A percentile compares a stretch with the other conserved stretches of the same genome.
These are phyloP conservation scores for Adansonia madagascariensis DNA, from an alignment of 441 rosid species.

Conservation along the genomic window DNA sequence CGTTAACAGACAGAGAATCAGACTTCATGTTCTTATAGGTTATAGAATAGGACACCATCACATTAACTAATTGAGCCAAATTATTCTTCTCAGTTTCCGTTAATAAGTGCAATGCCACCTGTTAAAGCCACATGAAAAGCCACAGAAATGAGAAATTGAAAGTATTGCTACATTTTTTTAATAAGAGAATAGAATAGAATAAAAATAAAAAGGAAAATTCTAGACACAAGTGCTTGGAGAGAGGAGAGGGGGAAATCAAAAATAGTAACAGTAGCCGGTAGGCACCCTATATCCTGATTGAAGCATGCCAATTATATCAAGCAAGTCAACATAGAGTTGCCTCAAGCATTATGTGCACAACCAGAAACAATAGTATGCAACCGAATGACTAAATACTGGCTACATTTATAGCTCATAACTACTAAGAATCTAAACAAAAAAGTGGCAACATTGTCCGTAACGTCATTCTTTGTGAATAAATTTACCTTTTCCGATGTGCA, in stretches of 20 bases:
- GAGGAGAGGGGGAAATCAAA: background rate
- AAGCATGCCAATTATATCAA: conserved; percentile 1
- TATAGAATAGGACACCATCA: conserved; percentile 76
- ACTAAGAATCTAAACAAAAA: background rate
- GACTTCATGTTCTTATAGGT: conserved; percentile 68
- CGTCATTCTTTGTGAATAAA: background rate
- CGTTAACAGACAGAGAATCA: conserved; percentile 45
- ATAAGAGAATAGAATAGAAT: conserved; percentile 5
- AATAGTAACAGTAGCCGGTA: conserved; percentile 18
- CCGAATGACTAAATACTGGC: background rate
- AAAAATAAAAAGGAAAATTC: conserved; percentile 13
- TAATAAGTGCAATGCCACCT: conserved; percentile 87
- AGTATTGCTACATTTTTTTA: background rate
- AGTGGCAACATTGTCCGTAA: conserved; percentile 7
- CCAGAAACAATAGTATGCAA: background rate
- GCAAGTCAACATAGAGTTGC: background rate
- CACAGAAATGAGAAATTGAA: conserved; percentile 17
- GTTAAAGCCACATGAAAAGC: conserved; percentile 32
- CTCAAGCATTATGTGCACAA: background rate
- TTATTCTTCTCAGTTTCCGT: conserved; percentile 77
- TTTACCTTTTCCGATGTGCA: background rate
- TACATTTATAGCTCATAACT: conserved; percentile 1
- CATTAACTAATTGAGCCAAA: conserved; percentile 63
- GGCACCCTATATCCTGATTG: conserved; percentile 16
- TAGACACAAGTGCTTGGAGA: background rate